Evolutionary conservation across 768 basidiomycete genomes (phyloP), one percentile per base, ranked within the genome.

Genomic region (Amanita pallidorosea): DNA sequence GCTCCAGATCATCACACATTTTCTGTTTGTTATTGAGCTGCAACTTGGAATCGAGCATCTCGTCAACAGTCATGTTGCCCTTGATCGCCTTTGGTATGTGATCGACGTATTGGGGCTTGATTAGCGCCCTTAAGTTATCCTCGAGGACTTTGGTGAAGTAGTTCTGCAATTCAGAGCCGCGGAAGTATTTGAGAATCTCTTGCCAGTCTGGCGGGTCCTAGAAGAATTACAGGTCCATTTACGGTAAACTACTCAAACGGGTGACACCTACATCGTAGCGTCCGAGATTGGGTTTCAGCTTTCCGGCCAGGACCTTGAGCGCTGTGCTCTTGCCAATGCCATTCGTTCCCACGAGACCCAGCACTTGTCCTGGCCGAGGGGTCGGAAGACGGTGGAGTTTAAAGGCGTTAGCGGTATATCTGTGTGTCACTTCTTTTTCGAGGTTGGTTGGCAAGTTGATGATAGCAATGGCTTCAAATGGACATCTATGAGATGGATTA

Each of bases 241-340:
- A 13, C 12, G 18, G 23, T 2, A 27, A 12, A 4, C 5, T 13
- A 52, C 38, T 40, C 34, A 36, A 29, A 15, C 33, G 41, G 43
- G 22, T 45, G 13, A 42, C 27, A 68, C 85, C 57, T 61, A 91
- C 89, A 63, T 98, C 96, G 65, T 96, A 99, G 57, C 88, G 81
- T 7, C 96, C 96, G 48, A 99, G 76, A 68, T 99, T 99, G 7
- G 96, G 95, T 68, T 99, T 99, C 53, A 95, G 76, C 66, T 97
- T 98, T 46, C 96, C 96, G 13, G 93, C 92, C 27, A 99, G 71
- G 53, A 99, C 88, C 70, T 98, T 98, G 52, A 99, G 73, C 5
- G 96, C 96, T 0, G 96, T 99, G 58, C 89, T 93, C 74, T 99
- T 99, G 49, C 96, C 96, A 57, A 98, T 99, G 82, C 96, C 96